phyloP scores from a whole-genome alignment of 1,284 basidiomycete species.

The Papiliotrema laurentii region DNA sequence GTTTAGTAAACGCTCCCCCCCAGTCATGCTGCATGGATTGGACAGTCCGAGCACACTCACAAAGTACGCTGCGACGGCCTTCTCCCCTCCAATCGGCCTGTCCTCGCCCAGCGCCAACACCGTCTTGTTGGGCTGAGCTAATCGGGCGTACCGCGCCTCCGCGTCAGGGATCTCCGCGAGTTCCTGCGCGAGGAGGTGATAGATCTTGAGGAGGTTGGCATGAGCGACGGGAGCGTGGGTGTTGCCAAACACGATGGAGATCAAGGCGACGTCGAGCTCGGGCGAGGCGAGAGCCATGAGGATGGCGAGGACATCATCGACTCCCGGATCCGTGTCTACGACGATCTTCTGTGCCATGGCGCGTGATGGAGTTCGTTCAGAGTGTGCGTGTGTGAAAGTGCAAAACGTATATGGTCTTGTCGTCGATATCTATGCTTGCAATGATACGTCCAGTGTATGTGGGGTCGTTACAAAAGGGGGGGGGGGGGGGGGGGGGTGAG shows the following conservation, averaged over 20 bases:
- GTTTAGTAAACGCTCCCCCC: no score
- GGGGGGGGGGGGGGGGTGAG: no score
- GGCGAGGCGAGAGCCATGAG: conserved; percentile 38
- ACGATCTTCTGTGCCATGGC: conserved; percentile 38
- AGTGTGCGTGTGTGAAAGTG: no score
- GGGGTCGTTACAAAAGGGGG: no score
- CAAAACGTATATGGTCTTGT: no score
- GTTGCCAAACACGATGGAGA: conserved; percentile 64
- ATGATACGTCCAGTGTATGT: no score
- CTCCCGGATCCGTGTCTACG: conserved; percentile 57
- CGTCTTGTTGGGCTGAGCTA: conserved; percentile 52
- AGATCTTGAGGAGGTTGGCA: conserved; percentile 72
- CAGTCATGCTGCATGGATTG: neutral
- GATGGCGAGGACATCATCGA: conserved; percentile 81
- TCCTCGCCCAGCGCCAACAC: conserved; percentile 63
- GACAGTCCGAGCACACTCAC: conserved; percentile 25
- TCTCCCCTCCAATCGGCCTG: conserved; percentile 70
- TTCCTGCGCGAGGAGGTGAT: conserved; percentile 65
- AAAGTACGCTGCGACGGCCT: conserved; percentile 82
- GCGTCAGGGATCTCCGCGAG: conserved; percentile 59
- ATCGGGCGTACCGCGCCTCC: conserved; percentile 61
- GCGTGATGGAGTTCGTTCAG: neutral
- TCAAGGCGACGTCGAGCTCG: conserved; percentile 15
- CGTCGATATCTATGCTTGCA: no score
- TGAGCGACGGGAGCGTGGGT: conserved; percentile 55